These are phyloP conservation scores for Amaranthus cruentus DNA, from an alignment of 148 eudicot species.

Conservation along the genomic window DNA sequence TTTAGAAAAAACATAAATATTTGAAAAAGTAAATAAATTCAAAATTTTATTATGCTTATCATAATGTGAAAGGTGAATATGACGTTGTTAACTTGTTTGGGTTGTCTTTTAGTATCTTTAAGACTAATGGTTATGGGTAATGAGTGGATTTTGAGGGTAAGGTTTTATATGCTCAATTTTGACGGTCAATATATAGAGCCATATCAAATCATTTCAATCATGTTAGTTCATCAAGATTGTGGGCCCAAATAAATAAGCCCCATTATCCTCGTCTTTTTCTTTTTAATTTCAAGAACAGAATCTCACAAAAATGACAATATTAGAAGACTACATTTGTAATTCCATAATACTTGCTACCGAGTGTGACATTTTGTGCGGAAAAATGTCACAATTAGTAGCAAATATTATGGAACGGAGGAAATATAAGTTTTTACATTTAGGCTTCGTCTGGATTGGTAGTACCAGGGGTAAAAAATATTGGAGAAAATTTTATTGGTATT, in stretches of 20 bases:
- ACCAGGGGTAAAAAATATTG: too few species aligned
- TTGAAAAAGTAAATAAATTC: constrained; percentile 12
- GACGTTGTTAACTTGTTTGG: constrained; percentile 14
- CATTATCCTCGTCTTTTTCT: not conserved
- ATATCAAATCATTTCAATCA: constrained; percentile 17
- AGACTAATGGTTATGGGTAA: constrained; percentile 15
- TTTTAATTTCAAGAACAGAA: not conserved
- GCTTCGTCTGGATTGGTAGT: too few species aligned
- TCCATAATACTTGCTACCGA: too few species aligned
- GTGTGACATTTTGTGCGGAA: too few species aligned
- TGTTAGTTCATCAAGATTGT: constrained; percentile 13
- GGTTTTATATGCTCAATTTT: constrained; percentile 7
- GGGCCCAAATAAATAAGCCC: constrained; percentile 2
- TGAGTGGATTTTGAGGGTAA: constrained; percentile 12
- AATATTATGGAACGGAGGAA: too few species aligned
- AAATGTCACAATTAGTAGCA: too few species aligned
- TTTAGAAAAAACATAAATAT: not conserved
- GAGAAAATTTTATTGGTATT: too few species aligned
- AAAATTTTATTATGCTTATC: constrained; percentile 4
- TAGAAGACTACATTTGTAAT: too few species aligned
- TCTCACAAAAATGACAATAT: too few species aligned
- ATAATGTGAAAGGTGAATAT: constrained; percentile 25
- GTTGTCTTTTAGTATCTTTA: constrained; percentile 11
- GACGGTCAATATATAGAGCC: constrained; percentile 14
- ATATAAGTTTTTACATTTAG: too few species aligned